Conservation (phyloP, 805 yeast species). For the Tanozyma kutaoensis region DNA sequence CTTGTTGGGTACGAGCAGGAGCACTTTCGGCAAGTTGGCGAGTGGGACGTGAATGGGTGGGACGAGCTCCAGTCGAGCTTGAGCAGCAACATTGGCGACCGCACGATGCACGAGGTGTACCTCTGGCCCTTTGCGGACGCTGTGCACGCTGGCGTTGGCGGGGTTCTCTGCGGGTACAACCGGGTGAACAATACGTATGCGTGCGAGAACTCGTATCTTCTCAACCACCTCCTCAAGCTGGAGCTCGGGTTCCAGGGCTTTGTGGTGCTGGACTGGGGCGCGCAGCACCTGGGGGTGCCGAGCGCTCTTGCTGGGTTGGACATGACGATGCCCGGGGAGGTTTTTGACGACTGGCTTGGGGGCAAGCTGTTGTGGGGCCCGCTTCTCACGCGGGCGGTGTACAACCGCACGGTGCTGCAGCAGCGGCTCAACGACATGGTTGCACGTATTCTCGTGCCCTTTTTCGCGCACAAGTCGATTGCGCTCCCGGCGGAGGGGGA, state of each 20-base stretch:
- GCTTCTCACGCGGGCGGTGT: conserved; percentile 37
- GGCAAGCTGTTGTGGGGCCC: conserved; percentile 50
- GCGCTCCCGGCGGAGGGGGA: conserved; percentile 26
- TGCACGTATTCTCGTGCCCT: conserved; percentile 43
- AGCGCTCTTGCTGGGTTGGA: conserved; percentile 48
- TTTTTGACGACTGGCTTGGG: conserved; percentile 37
- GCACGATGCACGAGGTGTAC: conserved; percentile 48
- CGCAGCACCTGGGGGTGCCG: conserved; percentile 43
- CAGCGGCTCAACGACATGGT: conserved; percentile 50
- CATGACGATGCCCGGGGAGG: conserved; percentile 54
- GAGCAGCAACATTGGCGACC: conserved; percentile 43
- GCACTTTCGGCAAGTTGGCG: conserved; percentile 39
- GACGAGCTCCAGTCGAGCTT: conserved; percentile 26
- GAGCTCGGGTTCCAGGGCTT: conserved; percentile 58
- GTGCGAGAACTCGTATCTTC: conserved; percentile 43
- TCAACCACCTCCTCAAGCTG: conserved; percentile 43
- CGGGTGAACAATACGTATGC: conserved; percentile 42
- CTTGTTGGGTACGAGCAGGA: conserved; percentile 54
- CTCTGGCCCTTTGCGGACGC: conserved; percentile 60
- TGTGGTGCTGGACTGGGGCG: conserved; percentile 60
- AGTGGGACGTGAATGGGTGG: conserved; percentile 34
- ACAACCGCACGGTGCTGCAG: conserved; percentile 41
- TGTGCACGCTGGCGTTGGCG: conserved; percentile 44
- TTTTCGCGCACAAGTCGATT: conserved; percentile 28
- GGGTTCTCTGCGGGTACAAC: conserved; percentile 51